Base-by-base conservation (phyloP, 768 basidiomycete genomes). In the Peribolospora baueri region DNA sequence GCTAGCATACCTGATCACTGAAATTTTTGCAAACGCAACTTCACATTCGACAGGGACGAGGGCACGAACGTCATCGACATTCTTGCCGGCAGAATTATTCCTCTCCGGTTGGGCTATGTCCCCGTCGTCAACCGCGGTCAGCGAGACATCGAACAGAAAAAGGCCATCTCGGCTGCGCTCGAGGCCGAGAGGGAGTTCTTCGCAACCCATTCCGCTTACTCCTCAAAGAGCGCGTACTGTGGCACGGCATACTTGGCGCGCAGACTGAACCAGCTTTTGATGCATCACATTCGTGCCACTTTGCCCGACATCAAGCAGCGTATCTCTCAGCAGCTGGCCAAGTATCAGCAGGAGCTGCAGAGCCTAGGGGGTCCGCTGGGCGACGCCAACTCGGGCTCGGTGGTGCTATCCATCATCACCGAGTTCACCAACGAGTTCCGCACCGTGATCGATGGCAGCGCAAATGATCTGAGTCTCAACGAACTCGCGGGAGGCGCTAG, bases 11-110 rank as follows among this genome's bases (percentile, higher is more conserved):
- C 36, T 54, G 46, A 51, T 57, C 46, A 3, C 46, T 9, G 25
- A 46, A 37, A 50, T 56, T 48, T 11, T 36, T 43, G 6, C 38
- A 41, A 37, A 56, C 14, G 40, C 43, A 36, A n/a, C 42, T 42
- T 56, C 25, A 55, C n/a, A 57, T 39, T 42, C 14, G 3, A n/a
- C 54, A 91, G 86, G 86, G 91, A 98, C 71, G 76, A 75, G 63
- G 93, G 93, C 54, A 97, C 91, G 5, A 91, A 98, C 67, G 93
- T 98, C 42, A 88, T 98, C 39, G 93, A 98, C 68, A 97, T 98
- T 66, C 78, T 98, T 50, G 93, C 93, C 4, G 91, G 93, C 7
- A 79, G 93, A 51, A 79, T 98, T 61, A 95, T 97, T 64, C 93
- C 91, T 51, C 75, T 98, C 43, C 81, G 93, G 56, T 70, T 98